Percentiles rank a stretch among this genome's conserved stretches.
These are phyloP conservation scores for Ogataea nitratoaversa DNA, from an alignment of 805 yeast genomes.

Conservation along the genomic window DNA sequence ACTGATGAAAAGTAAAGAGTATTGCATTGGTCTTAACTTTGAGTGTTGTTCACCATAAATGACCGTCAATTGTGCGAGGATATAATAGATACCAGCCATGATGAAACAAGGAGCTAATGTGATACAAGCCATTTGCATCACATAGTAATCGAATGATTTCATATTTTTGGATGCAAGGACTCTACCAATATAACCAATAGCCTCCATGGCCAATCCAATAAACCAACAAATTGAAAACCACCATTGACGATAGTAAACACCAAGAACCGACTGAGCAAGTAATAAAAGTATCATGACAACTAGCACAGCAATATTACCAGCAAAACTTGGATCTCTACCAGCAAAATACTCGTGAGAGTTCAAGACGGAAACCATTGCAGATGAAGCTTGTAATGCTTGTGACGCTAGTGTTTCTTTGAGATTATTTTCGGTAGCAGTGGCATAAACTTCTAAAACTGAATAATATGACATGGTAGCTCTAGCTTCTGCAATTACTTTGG, in stretches of 20 bases:
- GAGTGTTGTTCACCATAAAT: conserved; percentile 58
- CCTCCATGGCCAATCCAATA: conserved; percentile 57
- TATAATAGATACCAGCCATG: conserved; percentile 77
- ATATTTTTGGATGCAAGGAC: conserved; percentile 48
- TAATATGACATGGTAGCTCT: conserved; percentile 28
- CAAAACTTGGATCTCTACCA: conserved; percentile 46
- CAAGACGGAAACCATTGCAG: conserved; percentile 14
- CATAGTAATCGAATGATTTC: conserved; percentile 36
- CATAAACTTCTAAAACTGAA: conserved; percentile 17
- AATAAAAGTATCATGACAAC: conserved; percentile 50
- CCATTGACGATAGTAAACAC: conserved; percentile 48
- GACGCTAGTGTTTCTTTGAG: conserved; percentile 11
- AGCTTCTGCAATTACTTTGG: neutral
- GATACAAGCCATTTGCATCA: conserved; percentile 63
- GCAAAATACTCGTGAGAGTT: conserved; percentile 24
- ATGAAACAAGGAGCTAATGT: conserved; percentile 80
- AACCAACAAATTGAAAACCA: conserved; percentile 63
- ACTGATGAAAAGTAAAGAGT: conserved; percentile 58
- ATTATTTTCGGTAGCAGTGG: conserved; percentile 21
- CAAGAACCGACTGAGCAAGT: conserved; percentile 38
- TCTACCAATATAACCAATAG: conserved; percentile 45
- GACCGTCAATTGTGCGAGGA: conserved; percentile 62
- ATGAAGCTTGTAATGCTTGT: conserved; percentile 22
- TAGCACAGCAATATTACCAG: conserved; percentile 57
- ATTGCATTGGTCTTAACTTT: conserved; percentile 49